These are phyloP conservation scores for Coriaria nepalensis DNA, from an alignment of 306 rosid species.

Conservation along the genomic window DNA sequence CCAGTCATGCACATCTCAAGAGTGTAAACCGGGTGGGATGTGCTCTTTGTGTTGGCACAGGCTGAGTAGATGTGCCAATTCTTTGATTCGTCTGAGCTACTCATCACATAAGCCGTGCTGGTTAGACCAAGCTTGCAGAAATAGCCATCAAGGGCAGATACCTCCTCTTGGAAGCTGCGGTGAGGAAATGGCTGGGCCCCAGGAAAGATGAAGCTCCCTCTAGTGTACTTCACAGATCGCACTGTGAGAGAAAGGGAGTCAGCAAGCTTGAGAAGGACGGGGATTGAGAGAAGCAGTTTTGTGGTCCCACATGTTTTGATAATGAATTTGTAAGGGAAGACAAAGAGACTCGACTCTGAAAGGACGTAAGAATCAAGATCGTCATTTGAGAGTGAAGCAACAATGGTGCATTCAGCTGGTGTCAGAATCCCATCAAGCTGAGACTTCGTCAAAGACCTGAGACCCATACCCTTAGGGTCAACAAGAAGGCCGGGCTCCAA, in stretches of 20 bases:
- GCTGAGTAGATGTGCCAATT: conserved; percentile 89
- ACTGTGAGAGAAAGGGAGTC: conserved; percentile 45
- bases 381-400: conserved; percentile 60
- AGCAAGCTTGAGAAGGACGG: conserved; percentile 64
- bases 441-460: conserved; percentile 47
- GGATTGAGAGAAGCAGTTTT: conserved; percentile 68
- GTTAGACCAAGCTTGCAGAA: conserved; percentile 53
- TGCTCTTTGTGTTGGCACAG: conserved; percentile 21
- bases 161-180: conserved; percentile 69
- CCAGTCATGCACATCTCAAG: conserved; percentile 96
- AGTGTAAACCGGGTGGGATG: conserved; percentile 36
- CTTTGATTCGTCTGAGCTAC: conserved; percentile 38
- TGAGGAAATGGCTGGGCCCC: conserved; percentile 79
- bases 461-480: conserved; percentile 64
- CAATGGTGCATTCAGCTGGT: conserved; percentile 91
- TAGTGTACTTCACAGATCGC: conserved; percentile 65
- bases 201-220: conserved; percentile 85
- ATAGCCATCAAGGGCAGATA: conserved; percentile 53
- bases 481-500: conserved; percentile 46
- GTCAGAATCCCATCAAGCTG: conserved; percentile 70
- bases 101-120: conserved; percentile 63
- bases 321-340: conserved; percentile 61
- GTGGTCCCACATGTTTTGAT: conserved; percentile 97
- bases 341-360: conserved; percentile 85
- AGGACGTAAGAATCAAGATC: conserved; percentile 82